phyloP scores from a whole-genome alignment of 202 grass and related monocot species.

The Alloteropsis angusta region DNA sequence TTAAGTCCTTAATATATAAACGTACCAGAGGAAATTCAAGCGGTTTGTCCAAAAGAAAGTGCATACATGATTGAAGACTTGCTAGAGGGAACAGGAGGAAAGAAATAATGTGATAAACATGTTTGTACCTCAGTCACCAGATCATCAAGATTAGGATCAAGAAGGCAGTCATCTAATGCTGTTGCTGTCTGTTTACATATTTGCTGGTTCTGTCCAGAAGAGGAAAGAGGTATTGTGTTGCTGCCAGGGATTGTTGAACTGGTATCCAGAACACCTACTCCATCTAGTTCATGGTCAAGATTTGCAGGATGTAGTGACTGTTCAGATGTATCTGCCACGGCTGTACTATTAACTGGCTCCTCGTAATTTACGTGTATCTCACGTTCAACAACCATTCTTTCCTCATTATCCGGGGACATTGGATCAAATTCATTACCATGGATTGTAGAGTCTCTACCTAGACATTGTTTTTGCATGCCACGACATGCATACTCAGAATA shows the following conservation, averaged over 20 bases:
- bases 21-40: not conserved
- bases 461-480: conserved; percentile 28
- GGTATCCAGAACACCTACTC: conserved; percentile 9
- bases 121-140: conserved; percentile 34
- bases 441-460: conserved; percentile 17
- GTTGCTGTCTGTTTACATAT: conserved; percentile 20
- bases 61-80: not conserved
- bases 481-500: conserved; percentile 38
- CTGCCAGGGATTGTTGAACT: conserved; percentile 19
- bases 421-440: conserved; percentile 23
- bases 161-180: conserved; percentile 6
- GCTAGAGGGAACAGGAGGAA: not conserved
- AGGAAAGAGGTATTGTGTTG: conserved; percentile 10
- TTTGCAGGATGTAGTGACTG: conserved; percentile 19
- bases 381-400: conserved; percentile 43
- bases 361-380: conserved; percentile 76
- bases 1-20: not conserved
- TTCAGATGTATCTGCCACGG: conserved; percentile 22
- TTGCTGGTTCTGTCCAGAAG: conserved; percentile 22
- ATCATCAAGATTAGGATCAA: conserved; percentile 11
- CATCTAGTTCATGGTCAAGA: conserved; percentile 26
- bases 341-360: conserved; percentile 29
- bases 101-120: not conserved
- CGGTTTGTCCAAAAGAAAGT: not conserved
- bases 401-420: conserved; percentile 27